Conservation (phyloP, 495 filamentous ascomycete genomes). For the Penicillium lividum region DNA sequence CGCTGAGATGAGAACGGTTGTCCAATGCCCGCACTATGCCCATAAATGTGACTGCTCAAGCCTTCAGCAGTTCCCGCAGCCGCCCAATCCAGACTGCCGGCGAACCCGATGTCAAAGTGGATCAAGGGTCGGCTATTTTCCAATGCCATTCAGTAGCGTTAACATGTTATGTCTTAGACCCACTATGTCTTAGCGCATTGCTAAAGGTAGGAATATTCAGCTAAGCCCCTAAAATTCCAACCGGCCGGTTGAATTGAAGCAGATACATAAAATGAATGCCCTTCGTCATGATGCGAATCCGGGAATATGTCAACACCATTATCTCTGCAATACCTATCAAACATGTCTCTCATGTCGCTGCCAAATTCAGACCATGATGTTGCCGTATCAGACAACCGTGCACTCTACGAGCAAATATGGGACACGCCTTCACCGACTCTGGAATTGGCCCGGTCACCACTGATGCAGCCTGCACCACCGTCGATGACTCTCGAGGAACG, state of each 20-base stretch:
- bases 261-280: neutral
- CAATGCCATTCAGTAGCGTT: neutral
- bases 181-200: neutral
- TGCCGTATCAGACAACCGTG: neutral
- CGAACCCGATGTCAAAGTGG: constrained; percentile 1
- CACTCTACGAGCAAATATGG: constrained; percentile 2
- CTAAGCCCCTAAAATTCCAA: neutral
- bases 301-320: neutral
- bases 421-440: neutral
- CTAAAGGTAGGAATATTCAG: neutral
- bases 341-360: neutral
- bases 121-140: neutral
- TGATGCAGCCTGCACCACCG: constrained; percentile 1
- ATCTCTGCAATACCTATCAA: neutral
- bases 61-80: too few relatives aligned
- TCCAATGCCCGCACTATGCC: too few relatives aligned
- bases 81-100: constrained; percentile 1
- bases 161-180: neutral
- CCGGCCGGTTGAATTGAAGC: neutral
- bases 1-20: too few relatives aligned
- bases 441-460: neutral
- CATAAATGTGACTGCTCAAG: too few relatives aligned
- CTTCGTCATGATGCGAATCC: neutral
- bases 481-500: neutral
- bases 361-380: neutral